phyloP scores from a whole-genome alignment of 176 grass and related monocot genomes.

The Oryza longistaminata region DNA sequence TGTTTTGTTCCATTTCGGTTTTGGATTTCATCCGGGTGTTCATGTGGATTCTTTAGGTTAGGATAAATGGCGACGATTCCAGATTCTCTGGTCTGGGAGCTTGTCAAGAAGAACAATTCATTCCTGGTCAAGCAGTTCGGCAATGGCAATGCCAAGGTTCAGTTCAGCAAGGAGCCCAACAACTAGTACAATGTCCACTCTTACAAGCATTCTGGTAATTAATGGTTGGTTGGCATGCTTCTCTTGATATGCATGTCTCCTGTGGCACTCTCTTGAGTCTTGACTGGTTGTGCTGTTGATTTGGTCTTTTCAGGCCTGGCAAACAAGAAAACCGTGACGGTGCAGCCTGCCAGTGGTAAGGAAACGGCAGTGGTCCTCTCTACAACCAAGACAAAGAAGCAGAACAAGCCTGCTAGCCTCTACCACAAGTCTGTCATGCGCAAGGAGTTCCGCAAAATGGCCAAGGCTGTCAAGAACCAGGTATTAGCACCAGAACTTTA shows the following conservation, averaged over 20 bases:
- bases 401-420: constrained; percentile 53
- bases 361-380: constrained; percentile 58
- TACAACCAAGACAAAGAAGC: constrained; percentile 74
- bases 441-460: constrained; percentile 91
- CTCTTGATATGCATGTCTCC: not conserved
- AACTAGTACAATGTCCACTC: constrained; percentile 88
- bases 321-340: constrained; percentile 64
- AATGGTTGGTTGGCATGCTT: not conserved
- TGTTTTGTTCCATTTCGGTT: not conserved
- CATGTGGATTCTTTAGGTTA: not conserved
- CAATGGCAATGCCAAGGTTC: constrained; percentile 76
- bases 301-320: constrained; percentile 57
- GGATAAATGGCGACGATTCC: constrained; percentile 65
- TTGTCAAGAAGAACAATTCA: constrained; percentile 85
- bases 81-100: constrained; percentile 80
- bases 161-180: constrained; percentile 96
- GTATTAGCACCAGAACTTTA: constrained; percentile 28
- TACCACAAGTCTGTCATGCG: constrained; percentile 67
- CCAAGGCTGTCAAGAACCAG: constrained; percentile 83
- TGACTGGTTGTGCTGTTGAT: not conserved
- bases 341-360: constrained; percentile 48
- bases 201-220: constrained; percentile 84
- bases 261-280: not conserved
- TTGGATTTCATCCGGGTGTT: not conserved
- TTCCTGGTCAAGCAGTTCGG: constrained; percentile 90